Conservation (phyloP, 2,329 filamentous ascomycete species). For the Elsinoe necatrix region DNA sequence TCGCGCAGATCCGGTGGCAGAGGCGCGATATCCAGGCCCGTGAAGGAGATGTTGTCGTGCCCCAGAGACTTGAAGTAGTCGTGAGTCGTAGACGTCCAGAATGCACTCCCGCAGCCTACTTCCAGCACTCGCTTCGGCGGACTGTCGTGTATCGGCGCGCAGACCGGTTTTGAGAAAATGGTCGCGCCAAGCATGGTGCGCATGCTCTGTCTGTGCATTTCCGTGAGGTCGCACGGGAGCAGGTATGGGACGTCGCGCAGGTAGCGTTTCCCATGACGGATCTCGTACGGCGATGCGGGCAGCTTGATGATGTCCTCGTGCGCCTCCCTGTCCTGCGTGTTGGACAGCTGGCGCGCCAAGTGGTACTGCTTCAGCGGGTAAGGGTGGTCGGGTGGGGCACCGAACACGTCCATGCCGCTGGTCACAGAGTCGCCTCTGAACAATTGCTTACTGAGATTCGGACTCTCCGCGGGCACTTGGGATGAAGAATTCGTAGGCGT, state of each 20-base stretch:
- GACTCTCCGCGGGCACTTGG: background rate
- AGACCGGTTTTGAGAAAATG: slow-evolving; percentile 72
- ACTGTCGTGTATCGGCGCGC: slow-evolving; percentile 57
- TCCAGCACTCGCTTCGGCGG: slow-evolving; percentile 75
- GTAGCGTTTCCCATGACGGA: slow-evolving; percentile 74
- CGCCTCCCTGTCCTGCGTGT: background rate
- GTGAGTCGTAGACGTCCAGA: slow-evolving; percentile 85
- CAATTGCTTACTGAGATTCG: background rate
- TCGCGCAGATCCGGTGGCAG: slow-evolving; percentile 56
- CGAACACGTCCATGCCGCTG: slow-evolving; percentile 7
- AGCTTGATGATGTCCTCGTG: slow-evolving; percentile 12
- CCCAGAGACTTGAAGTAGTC: slow-evolving; percentile 65
- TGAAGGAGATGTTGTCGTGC: slow-evolving; percentile 63
- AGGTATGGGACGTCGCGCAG: slow-evolving; percentile 74
- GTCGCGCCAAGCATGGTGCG: slow-evolving; percentile 73
- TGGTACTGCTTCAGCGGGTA: background rate
- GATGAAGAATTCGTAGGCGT: background rate
- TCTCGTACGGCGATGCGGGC: slow-evolving; percentile 43
- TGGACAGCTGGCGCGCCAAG: background rate
- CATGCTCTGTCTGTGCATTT: slow-evolving; percentile 79
- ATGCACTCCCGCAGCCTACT: slow-evolving; percentile 75
- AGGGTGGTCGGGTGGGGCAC: background rate
- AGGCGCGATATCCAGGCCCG: slow-evolving; percentile 72
- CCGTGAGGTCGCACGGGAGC: slow-evolving; percentile 77
- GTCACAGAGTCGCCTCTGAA: slow-evolving; percentile 5